Evolutionary conservation across 169 alveolate genomes (phyloP).

Genomic region (Plasmodium gonderi): DNA sequence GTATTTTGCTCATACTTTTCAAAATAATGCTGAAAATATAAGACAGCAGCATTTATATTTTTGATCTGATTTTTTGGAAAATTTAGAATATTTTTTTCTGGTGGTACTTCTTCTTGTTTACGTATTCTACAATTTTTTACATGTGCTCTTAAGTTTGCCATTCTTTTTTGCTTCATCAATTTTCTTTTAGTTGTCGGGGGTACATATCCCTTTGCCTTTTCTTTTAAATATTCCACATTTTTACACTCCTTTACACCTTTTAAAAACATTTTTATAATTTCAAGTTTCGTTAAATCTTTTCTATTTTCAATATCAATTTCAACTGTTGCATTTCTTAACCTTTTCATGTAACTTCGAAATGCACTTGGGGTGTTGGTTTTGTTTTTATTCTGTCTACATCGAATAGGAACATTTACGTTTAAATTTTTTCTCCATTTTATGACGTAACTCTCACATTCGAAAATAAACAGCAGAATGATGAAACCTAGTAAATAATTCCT

Average conservation of each 20-base stretch:
- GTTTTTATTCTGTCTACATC: not conserved
- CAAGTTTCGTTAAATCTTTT: conserved; percentile 58
- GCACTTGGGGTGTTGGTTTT: not conserved
- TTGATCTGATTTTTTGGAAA: conserved; percentile 66
- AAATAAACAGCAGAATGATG: not conserved
- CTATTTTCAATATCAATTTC: conserved; percentile 69
- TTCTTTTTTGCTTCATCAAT: conserved; percentile 74
- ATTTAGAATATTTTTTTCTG: conserved; percentile 53
- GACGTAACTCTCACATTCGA: conserved; percentile 20
- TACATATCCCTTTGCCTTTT: conserved; percentile 60
- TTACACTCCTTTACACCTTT: conserved; percentile 73
- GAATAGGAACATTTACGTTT: not conserved
- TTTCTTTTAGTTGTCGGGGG: conserved; percentile 67
- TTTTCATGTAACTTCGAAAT: conserved; percentile 43
- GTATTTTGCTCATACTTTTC: conserved; percentile 33
- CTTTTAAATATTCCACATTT: conserved; percentile 69
- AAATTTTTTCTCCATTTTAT: not conserved
- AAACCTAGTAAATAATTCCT: not conserved
- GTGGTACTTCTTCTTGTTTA: conserved; percentile 60
- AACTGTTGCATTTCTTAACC: conserved; percentile 68
- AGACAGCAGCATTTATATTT: conserved; percentile 70
- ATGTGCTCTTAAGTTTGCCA: conserved; percentile 62
- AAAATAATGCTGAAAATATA: conserved; percentile 64
- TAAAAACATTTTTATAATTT: conserved; percentile 70
- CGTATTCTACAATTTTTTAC: conserved; percentile 48